Base-by-base conservation (phyloP, 148 eudicot species). In the Tetragonia tetragonoides region DNA sequence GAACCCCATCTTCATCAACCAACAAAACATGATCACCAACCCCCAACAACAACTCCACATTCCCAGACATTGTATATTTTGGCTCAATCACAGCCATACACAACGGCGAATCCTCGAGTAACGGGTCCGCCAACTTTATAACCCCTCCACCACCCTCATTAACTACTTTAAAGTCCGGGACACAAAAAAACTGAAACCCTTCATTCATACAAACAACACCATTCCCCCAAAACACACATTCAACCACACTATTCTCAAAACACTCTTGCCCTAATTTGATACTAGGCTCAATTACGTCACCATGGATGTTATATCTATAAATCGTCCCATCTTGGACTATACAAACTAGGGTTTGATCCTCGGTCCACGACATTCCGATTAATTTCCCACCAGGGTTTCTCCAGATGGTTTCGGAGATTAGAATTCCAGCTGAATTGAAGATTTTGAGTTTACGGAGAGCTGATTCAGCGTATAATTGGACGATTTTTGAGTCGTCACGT, bases 141-240 rank as follows among this genome's bases (percentile, higher is more conserved):
- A 81, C 85, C 39, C 83, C 88, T 7, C 64, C 79, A 0, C 82
- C 67, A 24, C 68, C 80, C 3, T 81, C 81, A 8, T 60, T 82
- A 24, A 91, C 81, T 70, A 78, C 87, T 77, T 87, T 84, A 41
- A 93, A 89, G 85, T 95, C 99, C 10, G 90, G 85, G 39, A 95
- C 86, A 38, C 91, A 90, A 20, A 93, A 93, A 62, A 95, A 70
- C 67, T 88, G 88, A 74, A 89, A 87, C 37, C 87, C 94, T 86
- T 95, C 99, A 63, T 91, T 95, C 61, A 95, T 87, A 78, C 97
- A 93, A 49, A 93, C 97, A 38, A 91, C 85, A 4, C 98, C 99
- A 78, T 89, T 93, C 63, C 98, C 98, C 98, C 98, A 96, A 84
- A 96, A 93, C 79, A 93, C 89, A 70, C 99, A 96, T 54, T 96